phyloP scores from a whole-genome alignment of 23 red algal species.

The Gracilaria vermiculophylla region DNA sequence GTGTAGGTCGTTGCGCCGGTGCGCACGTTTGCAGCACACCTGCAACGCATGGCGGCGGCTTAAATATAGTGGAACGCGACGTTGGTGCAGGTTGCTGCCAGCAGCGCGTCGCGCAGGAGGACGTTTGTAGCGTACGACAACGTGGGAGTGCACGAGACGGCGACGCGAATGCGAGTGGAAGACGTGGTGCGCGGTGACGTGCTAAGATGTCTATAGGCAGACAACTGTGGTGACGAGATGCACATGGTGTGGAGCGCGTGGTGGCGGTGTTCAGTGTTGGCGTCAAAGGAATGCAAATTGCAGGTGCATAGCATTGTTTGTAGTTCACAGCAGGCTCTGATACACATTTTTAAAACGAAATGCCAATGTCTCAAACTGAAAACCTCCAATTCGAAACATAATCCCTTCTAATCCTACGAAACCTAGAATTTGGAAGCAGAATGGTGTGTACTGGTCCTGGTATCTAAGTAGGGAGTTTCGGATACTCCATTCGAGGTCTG shows the following conservation, averaged over 20 bases:
- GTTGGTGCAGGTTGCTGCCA: background rate
- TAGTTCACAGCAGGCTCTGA: too few relatives aligned
- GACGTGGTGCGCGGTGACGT: constrained; percentile 1
- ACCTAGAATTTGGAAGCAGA: too few relatives aligned
- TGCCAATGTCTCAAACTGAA: too few relatives aligned
- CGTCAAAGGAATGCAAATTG: too few relatives aligned
- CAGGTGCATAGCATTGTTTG: too few relatives aligned
- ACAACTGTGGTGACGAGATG: constrained; percentile 58
- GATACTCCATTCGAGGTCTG: too few relatives aligned
- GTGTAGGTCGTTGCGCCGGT: constrained; percentile 45
- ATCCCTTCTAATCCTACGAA: too few relatives aligned
- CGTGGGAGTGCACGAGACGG: background rate
- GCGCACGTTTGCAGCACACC: constrained; percentile 1
- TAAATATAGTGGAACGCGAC: constrained; percentile 28
- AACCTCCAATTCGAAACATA: too few relatives aligned
- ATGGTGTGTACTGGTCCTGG: too few relatives aligned
- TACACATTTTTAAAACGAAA: too few relatives aligned
- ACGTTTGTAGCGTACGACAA: constrained; percentile 31
- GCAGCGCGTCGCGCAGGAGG: background rate
- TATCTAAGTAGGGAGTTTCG: too few relatives aligned
- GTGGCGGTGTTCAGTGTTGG: too few relatives aligned
- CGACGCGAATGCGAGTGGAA: constrained; percentile 2
- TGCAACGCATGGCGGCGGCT: background rate
- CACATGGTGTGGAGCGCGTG: constrained; percentile 1
- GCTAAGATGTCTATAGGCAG: constrained; percentile 11